Conservation (phyloP, 345 rosid species). For the Syzygium aromaticum region DNA sequence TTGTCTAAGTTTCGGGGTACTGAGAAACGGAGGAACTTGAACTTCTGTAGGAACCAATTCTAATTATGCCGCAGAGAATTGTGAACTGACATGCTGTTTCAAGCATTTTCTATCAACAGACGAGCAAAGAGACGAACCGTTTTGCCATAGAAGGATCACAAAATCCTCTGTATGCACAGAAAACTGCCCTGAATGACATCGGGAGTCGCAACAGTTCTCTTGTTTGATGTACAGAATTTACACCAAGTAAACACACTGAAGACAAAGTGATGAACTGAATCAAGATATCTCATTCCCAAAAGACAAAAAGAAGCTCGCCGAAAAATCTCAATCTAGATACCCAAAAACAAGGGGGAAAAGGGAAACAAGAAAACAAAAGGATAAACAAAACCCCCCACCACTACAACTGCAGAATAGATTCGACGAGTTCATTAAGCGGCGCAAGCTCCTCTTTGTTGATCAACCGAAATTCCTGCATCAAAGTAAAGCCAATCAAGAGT, state of each 20-base stretch:
- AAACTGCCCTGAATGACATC: neutral
- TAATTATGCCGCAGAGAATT: neutral
- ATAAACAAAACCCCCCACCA: neutral
- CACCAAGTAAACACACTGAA: neutral
- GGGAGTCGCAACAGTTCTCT: neutral
- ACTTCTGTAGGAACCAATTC: neutral
- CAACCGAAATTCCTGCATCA: slow-evolving; percentile 55
- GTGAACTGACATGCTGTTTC: neutral
- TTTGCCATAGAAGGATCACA: neutral
- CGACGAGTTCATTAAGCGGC: slow-evolving; percentile 50
- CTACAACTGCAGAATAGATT: slow-evolving; percentile 51
- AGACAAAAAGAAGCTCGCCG: neutral
- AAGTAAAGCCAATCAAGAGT: neutral
- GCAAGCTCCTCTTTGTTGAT: slow-evolving; percentile 56
- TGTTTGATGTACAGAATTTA: neutral
- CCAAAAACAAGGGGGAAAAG: neutral
- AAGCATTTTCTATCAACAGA: neutral
- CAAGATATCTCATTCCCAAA: neutral
- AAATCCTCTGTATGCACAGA: neutral
- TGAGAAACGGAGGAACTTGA: neutral
- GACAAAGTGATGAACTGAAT: neutral
- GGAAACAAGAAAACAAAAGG: neutral
- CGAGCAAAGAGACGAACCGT: neutral
- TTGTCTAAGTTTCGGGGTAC: neutral
- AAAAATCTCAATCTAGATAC: slow-evolving; percentile 1